Evolutionary conservation across 2,329 filamentous ascomycete species (phyloP).

Genomic region (Teratosphaeria pseudoeucalypti): DNA sequence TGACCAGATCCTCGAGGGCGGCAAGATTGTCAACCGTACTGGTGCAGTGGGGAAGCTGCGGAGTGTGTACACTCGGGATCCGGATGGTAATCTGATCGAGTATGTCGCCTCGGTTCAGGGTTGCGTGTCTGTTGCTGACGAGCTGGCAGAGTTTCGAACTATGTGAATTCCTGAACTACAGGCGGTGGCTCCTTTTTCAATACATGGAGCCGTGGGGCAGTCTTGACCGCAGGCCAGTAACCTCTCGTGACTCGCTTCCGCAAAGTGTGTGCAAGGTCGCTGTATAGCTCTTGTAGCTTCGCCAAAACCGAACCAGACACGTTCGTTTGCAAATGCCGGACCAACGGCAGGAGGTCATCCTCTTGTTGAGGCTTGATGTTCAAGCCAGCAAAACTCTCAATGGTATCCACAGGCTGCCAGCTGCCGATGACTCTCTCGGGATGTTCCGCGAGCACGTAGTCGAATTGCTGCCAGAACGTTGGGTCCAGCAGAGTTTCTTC

Average conservation of each 20-base stretch:
- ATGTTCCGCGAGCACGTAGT: conserved; percentile 48
- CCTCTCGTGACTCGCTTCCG: conserved; percentile 32
- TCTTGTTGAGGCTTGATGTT: conserved; percentile 32
- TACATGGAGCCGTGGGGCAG: conserved; percentile 45
- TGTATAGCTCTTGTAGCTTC: conserved; percentile 10
- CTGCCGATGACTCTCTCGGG: conserved; percentile 37
- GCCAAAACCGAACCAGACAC: conserved; percentile 2
- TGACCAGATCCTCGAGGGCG: conserved; percentile 33
- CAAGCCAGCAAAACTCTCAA: conserved; percentile 44
- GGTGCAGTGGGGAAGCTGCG: conserved; percentile 45
- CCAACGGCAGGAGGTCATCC: conserved; percentile 12
- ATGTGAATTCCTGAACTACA: conserved; percentile 12
- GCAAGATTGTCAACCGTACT: conserved; percentile 43
- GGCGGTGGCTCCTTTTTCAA: conserved; percentile 24
- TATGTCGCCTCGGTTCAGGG: conserved; percentile 25
- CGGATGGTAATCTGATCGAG: conserved; percentile 54
- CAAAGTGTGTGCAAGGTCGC: conserved; percentile 5
- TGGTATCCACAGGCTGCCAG: conserved; percentile 43
- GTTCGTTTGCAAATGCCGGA: neutral
- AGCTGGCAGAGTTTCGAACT: conserved; percentile 19
- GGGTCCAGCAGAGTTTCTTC: conserved; percentile 36
- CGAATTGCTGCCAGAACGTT: conserved; percentile 48
- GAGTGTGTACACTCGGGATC: conserved; percentile 52
- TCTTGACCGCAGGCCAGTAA: conserved; percentile 45
- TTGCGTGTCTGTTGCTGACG: neutral